Evolutionary conservation across 2,329 filamentous ascomycete genomes (phyloP), one percentile per base, ranked within the genome.

Genomic region (Chaetomium olivaceum): DNA sequence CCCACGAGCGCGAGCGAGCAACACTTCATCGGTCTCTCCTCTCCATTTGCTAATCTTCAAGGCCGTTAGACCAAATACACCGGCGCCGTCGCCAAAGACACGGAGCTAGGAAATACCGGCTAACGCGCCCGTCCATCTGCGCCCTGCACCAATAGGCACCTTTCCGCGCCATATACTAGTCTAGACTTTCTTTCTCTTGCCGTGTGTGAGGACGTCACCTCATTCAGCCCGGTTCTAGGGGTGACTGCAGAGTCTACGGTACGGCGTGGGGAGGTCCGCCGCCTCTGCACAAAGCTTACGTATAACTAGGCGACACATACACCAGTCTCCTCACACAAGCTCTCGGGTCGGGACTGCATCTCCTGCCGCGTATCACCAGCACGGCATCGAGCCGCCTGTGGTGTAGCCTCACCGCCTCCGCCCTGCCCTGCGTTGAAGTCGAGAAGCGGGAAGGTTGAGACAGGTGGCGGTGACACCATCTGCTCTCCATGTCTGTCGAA

Each of bases 231-330:
- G 39, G 16, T 19, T 6, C 14, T 16, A 43, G 14, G 39, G 7
- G 16, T 21, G 36, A 21, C 39, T 46, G 7, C 39, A 29, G 2
- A 51, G 16, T 12, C 25, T 39, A 21, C 61, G 56, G 25, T n/a
- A 6, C n/a, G 9, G 16, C 43, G 50, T 64, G 58, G 58, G 58
- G 63, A 65, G 51, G 46, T 58, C 63, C 63, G 63, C 43, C 43
- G 19, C 63, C 23, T 4, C 12, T 7, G 4, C 12, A 33, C 51
- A 31, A 33, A 48, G 58, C 43, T 58, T 58, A 48, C 58, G 52
- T 54, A 57, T 58, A n/a, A n/a, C n/a, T n/a, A 19, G 19, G n/a
- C 54, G 14, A 27, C 5, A 11, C 39, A 43, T 51, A 16, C 33
- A 25, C 33, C 23, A 46, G 33, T 16, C 19, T 25, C 16, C 31